These are phyloP conservation scores for Solanum pimpinellifolium DNA, from an alignment of 257 asterid genomes.

Conservation along the genomic window DNA sequence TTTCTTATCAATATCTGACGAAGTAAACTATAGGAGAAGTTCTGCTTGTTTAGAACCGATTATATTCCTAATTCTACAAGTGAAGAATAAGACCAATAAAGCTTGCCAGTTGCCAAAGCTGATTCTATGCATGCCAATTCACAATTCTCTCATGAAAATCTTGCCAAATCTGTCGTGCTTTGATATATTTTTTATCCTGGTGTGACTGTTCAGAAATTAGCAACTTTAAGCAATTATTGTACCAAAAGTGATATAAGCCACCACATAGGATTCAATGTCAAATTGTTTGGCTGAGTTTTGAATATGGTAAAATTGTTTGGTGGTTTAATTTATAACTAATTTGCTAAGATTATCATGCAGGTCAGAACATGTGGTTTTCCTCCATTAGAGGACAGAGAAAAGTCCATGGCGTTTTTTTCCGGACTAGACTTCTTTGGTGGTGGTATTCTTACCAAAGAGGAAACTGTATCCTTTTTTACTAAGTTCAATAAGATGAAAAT, in stretches of 20 bases:
- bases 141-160: neutral
- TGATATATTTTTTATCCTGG: neutral
- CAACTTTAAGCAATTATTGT: neutral
- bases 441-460: constrained; percentile 75
- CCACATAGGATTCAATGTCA: neutral
- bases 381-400: constrained; percentile 83
- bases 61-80: neutral
- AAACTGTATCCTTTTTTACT: constrained; percentile 73
- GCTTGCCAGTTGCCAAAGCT: neutral
- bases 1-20: neutral
- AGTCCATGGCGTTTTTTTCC: constrained; percentile 37
- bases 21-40: neutral
- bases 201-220: neutral
- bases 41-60: neutral
- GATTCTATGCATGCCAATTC: neutral
- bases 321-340: neutral
- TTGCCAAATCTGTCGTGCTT: neutral
- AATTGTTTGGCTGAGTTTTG: neutral
- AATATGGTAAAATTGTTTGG: neutral
- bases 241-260: neutral
- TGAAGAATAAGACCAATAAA: neutral
- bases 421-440: constrained; percentile 87
- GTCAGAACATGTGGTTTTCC: constrained; percentile 88
- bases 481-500: neutral
- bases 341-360: constrained; percentile 30